These are phyloP conservation scores for Urostyla sp. DNA, from an alignment of 73 alveolate species.

Conservation along the genomic window DNA sequence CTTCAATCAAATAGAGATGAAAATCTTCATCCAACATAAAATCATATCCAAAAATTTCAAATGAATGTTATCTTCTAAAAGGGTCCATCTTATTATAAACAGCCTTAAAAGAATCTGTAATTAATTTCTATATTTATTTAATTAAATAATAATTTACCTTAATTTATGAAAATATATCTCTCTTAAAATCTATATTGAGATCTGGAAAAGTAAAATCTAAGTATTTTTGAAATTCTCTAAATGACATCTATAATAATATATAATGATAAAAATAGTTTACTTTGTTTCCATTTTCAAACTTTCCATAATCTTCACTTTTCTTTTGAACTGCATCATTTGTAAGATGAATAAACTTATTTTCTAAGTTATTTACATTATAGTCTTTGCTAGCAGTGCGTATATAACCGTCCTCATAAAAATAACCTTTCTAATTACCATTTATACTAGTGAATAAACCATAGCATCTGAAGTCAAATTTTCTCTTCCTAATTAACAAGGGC, in stretches of 20 bases:
- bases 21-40: conserved; percentile 79
- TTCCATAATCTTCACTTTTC: conserved; percentile 79
- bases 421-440: conserved; percentile 75
- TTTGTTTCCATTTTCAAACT: conserved; percentile 76
- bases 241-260: conserved; percentile 64
- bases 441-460: conserved; percentile 70
- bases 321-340: conserved; percentile 89
- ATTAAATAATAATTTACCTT: conserved; percentile 25
- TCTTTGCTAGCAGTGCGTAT: conserved; percentile 77
- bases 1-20: conserved; percentile 70
- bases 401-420: conserved; percentile 82
- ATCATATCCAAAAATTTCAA: conserved; percentile 82
- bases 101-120: conserved; percentile 65
- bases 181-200: conserved; percentile 55
- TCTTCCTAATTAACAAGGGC: conserved; percentile 71
- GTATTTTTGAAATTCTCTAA: conserved; percentile 77
- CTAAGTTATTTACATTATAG: conserved; percentile 56
- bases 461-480: conserved; percentile 85
- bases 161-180: conserved; percentile 71
- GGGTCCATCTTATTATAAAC: conserved; percentile 70
- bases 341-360: conserved; percentile 70
- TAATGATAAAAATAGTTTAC: conserved; percentile 26
- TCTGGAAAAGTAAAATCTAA: conserved; percentile 74
- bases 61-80: conserved; percentile 63
- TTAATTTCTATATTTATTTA: conserved; percentile 46